A percentile compares a stretch with the other conserved stretches of the same genome.
Conservation (phyloP, 2,329 filamentous ascomycete species). For the Lasiodiplodia citricola region DNA sequence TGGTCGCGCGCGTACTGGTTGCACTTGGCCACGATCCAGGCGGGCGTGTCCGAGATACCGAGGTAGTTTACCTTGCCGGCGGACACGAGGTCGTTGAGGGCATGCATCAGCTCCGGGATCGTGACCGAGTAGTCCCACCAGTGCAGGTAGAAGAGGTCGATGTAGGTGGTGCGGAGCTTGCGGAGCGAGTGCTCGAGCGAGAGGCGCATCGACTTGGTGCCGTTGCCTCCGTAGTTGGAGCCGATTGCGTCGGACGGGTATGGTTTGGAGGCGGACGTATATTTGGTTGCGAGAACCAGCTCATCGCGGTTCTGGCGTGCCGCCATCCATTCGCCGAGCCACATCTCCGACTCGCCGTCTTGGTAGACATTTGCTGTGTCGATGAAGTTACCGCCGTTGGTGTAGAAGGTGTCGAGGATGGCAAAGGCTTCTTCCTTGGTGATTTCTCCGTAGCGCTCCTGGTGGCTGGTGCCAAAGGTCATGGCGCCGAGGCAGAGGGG, state of each 20-base stretch:
- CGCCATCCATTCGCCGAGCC: slow-evolving; percentile 53
- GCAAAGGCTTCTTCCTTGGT: slow-evolving; percentile 63
- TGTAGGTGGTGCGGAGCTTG: slow-evolving; percentile 70
- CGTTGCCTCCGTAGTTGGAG: slow-evolving; percentile 51
- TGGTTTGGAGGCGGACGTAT: slow-evolving; percentile 37
- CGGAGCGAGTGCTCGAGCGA: slow-evolving; percentile 46
- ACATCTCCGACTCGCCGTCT: slow-evolving; percentile 49
- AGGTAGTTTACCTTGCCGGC: slow-evolving; percentile 52
- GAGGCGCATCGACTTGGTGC: slow-evolving; percentile 44
- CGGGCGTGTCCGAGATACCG: slow-evolving; percentile 52
- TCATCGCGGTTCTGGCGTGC: slow-evolving; percentile 43
- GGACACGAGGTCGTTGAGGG: slow-evolving; percentile 48
- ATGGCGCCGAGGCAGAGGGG: slow-evolving; percentile 61
- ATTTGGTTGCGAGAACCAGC: slow-evolving; percentile 51
- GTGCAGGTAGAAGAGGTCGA: slow-evolving; percentile 58
- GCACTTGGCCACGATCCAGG: slow-evolving; percentile 43
- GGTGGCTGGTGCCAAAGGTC: slow-evolving; percentile 60
- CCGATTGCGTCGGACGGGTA: neutral
- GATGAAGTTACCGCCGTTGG: slow-evolving; percentile 70
- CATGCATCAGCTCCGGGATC: slow-evolving; percentile 52
- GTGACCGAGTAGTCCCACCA: slow-evolving; percentile 50
- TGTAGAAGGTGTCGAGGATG: slow-evolving; percentile 71
- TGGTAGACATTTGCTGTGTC: slow-evolving; percentile 29
- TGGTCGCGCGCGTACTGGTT: slow-evolving; percentile 46
- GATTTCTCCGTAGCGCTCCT: slow-evolving; percentile 6